Base-by-base conservation (phyloP, 2,329 filamentous ascomycete species). In the Pestalotiopsis sp. region DNA sequence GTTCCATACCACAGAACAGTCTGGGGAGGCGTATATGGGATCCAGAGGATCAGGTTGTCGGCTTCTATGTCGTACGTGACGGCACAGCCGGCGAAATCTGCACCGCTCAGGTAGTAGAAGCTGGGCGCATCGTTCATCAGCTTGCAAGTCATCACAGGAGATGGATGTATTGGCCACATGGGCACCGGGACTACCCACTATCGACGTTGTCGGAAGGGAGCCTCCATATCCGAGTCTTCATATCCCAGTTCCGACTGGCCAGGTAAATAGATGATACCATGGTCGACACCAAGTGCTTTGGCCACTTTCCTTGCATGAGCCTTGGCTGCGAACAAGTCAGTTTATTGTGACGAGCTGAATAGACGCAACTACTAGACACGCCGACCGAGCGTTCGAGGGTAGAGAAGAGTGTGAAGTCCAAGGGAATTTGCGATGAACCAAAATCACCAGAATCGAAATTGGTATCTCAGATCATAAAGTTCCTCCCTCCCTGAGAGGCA, bases 31-130 rank as follows among this genome's bases (percentile, higher is more conserved):
- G 90, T 88, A 73, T 89, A 87, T 2, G 92, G 92, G 62, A 95
- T 89, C 87, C 92, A 96, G 36, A 95, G 86, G 4, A 86, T 89
- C 68, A 96, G 86, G 25, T 83, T 81, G 77, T 95, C 91, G 12
- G 81, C 81, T 25, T 77, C 80, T 63, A 90, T 84, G 70, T 90
- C 86, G 73, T 89, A 90, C 2, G 88, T 90, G 41, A 87, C 83
- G 63, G 81, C 81, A 74, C 86, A 89, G 72, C 86, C 85, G 2
- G 85, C 80, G 70, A 89, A 86, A 77, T 89, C 79, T 68, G 82
- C 84, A 45, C 88, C 88, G 36, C 83, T 82, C 67, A 90, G 75
- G 75, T 90, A 90, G 77, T 85, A 90, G 77, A 90, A 90, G 81
- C 87, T 89, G 65, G 3, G 49, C 14, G n/a, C 7, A 36, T 36